A percentile compares a stretch with the other conserved stretches of the same genome.
These are phyloP conservation scores for Blastobotrys persicus DNA, from an alignment of 1,139 yeast genomes.

Conservation along the genomic window DNA sequence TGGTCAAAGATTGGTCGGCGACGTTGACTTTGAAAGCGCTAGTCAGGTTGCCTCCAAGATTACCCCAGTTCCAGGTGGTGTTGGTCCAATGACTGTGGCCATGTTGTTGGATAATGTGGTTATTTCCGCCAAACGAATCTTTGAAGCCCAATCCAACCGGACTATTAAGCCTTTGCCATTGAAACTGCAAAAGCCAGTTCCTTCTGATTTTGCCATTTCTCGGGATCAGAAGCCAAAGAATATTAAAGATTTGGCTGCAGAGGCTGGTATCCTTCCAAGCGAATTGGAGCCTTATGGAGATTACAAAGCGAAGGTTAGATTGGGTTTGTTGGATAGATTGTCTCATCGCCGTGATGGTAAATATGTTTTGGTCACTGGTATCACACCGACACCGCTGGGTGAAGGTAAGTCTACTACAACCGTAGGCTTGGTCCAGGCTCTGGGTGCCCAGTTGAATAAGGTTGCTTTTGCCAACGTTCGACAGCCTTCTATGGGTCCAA, in stretches of 20 bases:
- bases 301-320: slow-evolving; percentile 85
- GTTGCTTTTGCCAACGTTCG: slow-evolving; percentile 93
- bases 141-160: slow-evolving; percentile 34
- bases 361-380: slow-evolving; percentile 92
- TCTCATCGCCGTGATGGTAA: slow-evolving; percentile 72
- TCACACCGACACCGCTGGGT: slow-evolving; percentile 97
- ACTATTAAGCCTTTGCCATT: slow-evolving; percentile 57
- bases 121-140: slow-evolving; percentile 63
- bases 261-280: slow-evolving; percentile 74
- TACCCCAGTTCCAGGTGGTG: slow-evolving; percentile 99
- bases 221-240: slow-evolving; percentile 86
- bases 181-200: slow-evolving; percentile 73
- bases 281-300: slow-evolving; percentile 93
- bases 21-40: slow-evolving; percentile 77
- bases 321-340: slow-evolving; percentile 71
- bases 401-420: slow-evolving; percentile 98
- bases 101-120: slow-evolving; percentile 88
- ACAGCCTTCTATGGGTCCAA: slow-evolving; percentile 99
- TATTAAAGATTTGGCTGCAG: slow-evolving; percentile 76
- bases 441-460: slow-evolving; percentile 87
- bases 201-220: slow-evolving; percentile 91
- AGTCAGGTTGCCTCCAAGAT: slow-evolving; percentile 64
- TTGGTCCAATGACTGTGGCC: slow-evolving; percentile 99
- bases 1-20: slow-evolving; percentile 90
- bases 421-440: slow-evolving; percentile 92